These are phyloP conservation scores for Phytopythium boreale DNA, from an alignment of 352 stramenopile genomes.

Conservation along the genomic window DNA sequence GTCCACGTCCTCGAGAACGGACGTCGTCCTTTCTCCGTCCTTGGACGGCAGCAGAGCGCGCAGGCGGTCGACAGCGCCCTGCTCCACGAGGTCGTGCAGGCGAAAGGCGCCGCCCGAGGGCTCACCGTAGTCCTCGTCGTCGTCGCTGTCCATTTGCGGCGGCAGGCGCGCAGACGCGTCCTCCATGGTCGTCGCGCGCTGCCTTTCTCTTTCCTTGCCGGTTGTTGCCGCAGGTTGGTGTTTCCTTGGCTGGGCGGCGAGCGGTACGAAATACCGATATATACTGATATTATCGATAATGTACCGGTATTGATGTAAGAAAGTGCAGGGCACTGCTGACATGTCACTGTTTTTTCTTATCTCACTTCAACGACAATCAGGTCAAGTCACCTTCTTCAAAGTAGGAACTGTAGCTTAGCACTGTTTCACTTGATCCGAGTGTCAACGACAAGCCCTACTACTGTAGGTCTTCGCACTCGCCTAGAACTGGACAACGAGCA, in stretches of 20 bases:
- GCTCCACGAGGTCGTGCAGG: conserved; percentile 61
- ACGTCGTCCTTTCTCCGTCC: conserved; percentile 3
- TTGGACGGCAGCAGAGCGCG: conserved; percentile 41
- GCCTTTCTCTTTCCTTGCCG: neutral
- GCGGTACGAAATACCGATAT: too few species aligned
- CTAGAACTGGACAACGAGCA: conserved; percentile 10
- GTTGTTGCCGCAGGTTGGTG: neutral
- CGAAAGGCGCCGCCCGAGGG: conserved; percentile 35
- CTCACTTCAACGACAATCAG: too few species aligned
- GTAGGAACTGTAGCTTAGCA: too few species aligned
- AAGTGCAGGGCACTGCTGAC: too few species aligned
- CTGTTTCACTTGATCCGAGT: too few species aligned
- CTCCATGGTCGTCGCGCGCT: neutral
- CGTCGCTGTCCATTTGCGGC: conserved; percentile 17
- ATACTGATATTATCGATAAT: too few species aligned
- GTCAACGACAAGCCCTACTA: too few species aligned
- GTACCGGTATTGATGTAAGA: too few species aligned
- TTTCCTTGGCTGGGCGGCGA: too few species aligned
- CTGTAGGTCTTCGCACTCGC: too few species aligned
- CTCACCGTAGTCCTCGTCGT: conserved; percentile 42
- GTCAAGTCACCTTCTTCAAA: too few species aligned
- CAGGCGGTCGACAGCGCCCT: conserved; percentile 45
- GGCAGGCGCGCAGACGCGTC: neutral
- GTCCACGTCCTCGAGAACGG: neutral
- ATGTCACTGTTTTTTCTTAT: too few species aligned